Conservation (phyloP, 2,329 filamentous ascomycete genomes). For the Cercospora sp. region DNA sequence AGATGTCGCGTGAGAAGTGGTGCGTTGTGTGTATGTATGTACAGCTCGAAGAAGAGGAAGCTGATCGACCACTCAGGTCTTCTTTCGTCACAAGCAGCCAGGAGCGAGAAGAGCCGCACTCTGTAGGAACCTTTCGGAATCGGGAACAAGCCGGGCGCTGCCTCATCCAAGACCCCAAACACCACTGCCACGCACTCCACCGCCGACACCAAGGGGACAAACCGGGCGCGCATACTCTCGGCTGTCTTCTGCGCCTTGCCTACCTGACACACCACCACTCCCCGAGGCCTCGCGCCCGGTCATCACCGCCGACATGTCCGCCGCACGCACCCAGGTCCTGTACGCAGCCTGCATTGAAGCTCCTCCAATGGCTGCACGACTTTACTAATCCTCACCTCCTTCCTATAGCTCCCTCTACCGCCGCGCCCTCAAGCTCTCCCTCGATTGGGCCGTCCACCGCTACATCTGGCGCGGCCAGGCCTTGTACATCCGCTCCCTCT, state of each 20-base stretch:
- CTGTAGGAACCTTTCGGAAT: slow-evolving; percentile 2
- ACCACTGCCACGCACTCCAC: not conserved
- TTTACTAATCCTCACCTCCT: slow-evolving; percentile 3
- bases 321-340: slow-evolving; percentile 40
- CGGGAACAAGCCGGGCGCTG: not conserved
- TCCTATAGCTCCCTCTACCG: slow-evolving; percentile 71
- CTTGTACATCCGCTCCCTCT: slow-evolving; percentile 89
- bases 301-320: slow-evolving; percentile 24
- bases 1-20: slow-evolving; percentile 13
- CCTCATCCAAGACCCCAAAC: not conserved
- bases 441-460: slow-evolving; percentile 94
- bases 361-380: not conserved
- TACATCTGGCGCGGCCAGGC: slow-evolving; percentile 94
- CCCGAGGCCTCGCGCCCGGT: not conserved
- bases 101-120: not conserved
- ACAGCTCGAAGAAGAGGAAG: slow-evolving; percentile 12
- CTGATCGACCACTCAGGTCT: not conserved
- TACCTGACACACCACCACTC: not conserved
- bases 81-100: slow-evolving; percentile 8
- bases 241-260: not conserved
- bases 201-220: not conserved
- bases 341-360: slow-evolving; percentile 20
- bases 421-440: slow-evolving; percentile 84
- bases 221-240: not conserved
- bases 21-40: slow-evolving; percentile 12